Percentiles rank a stretch among this genome's conserved stretches.
phyloP scores from a whole-genome alignment of 2,329 filamentous ascomycete species.

The Trichocomaceae sp. region DNA sequence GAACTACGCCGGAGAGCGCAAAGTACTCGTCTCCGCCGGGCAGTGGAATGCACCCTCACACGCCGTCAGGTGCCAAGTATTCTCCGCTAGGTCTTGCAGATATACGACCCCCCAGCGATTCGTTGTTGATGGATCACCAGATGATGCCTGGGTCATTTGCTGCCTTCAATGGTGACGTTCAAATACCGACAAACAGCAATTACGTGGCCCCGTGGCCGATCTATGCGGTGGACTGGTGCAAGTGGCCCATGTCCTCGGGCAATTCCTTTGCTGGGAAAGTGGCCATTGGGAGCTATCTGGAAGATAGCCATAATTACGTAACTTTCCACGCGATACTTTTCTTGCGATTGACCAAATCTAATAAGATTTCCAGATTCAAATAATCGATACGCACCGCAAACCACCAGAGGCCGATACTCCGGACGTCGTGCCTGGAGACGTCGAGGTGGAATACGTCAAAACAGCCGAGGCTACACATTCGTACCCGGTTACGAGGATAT shows the following conservation, averaged over 20 bases:
- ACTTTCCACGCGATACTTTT: constrained; percentile 22
- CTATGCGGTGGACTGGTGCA: constrained; percentile 98
- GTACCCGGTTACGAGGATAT: constrained; percentile 87
- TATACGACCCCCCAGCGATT: constrained; percentile 81
- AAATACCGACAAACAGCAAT: constrained; percentile 70
- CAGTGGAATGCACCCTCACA: constrained; percentile 45
- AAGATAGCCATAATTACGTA: constrained; percentile 98
- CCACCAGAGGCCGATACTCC: constrained; percentile 63
- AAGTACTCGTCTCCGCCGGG: constrained; percentile 53
- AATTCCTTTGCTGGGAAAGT: constrained; percentile 74
- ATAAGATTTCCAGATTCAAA: constrained; percentile 70
- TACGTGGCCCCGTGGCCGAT: constrained; percentile 91
- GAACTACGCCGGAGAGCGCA: constrained; percentile 58
- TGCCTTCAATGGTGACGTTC: constrained; percentile 62
- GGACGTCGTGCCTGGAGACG: constrained; percentile 60
- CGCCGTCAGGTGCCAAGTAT: constrained; percentile 60
- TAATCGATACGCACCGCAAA: constrained; percentile 76
- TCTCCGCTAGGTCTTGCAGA: constrained; percentile 87
- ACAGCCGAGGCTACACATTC: constrained; percentile 95
- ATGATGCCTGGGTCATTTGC: constrained; percentile 49
- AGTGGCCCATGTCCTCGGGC: constrained; percentile 74
- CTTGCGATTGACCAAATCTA: constrained; percentile 16
- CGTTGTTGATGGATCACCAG: constrained; percentile 65
- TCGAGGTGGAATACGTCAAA: constrained; percentile 75
- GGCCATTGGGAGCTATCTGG: constrained; percentile 89